Percentiles rank a stretch among this genome's conserved stretches.
phyloP scores from a whole-genome alignment of 2,329 filamentous ascomycete genomes.

The Setomelanomma holmii region DNA sequence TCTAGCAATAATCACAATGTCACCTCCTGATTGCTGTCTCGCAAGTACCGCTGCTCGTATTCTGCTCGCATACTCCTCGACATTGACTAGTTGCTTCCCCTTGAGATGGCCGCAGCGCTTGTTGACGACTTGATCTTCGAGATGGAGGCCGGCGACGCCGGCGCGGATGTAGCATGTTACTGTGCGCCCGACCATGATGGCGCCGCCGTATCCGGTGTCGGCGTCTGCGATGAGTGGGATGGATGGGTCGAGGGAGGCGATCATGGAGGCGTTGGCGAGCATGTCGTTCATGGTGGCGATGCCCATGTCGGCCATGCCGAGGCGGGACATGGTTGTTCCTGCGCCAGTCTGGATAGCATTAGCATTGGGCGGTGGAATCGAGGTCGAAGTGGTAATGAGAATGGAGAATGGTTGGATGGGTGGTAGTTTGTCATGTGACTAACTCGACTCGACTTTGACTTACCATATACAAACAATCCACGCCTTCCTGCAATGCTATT shows the following conservation, averaged over 20 bases:
- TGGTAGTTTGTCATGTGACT: too few relatives aligned
- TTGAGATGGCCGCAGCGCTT: constrained; percentile 71
- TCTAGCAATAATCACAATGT: constrained; percentile 70
- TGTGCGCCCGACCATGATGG: constrained; percentile 58
- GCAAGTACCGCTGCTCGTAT: constrained; percentile 64
- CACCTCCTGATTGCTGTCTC: constrained; percentile 56
- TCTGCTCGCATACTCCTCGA: constrained; percentile 60
- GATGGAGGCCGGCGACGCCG: constrained; percentile 66
- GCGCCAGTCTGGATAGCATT: constrained; percentile 66
- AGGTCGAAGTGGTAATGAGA: too few relatives aligned
- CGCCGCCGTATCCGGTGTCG: constrained; percentile 62
- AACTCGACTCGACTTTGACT: too few relatives aligned
- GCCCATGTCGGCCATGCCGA: constrained; percentile 70
- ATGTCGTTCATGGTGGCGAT: constrained; percentile 69
- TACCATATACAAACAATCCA: constrained; percentile 73
- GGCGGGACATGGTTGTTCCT: constrained; percentile 65
- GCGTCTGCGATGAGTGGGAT: constrained; percentile 68
- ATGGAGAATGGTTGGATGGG: too few relatives aligned
- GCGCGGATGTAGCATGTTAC: constrained; percentile 60
- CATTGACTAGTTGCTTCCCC: constrained; percentile 66
- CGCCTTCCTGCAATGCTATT: constrained; percentile 68
- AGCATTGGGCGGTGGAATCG: too few relatives aligned
- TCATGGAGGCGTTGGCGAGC: constrained; percentile 69
- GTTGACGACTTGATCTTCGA: constrained; percentile 69
- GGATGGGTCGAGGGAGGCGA: constrained; percentile 63